Base-by-base conservation (phyloP, 2,329 filamentous ascomycete species). In the Fusarium multiceps region DNA sequence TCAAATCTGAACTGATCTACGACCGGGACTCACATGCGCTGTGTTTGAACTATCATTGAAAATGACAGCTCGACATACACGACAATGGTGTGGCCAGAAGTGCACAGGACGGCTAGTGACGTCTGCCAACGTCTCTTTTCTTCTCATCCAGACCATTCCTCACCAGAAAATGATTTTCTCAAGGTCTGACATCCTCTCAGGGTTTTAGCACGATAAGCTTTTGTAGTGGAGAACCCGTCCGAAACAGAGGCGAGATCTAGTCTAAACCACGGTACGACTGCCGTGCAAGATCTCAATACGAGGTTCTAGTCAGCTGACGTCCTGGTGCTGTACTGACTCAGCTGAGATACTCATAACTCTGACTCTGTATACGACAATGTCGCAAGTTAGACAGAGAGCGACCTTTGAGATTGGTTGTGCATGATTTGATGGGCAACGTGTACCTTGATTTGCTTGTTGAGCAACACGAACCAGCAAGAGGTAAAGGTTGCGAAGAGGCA, bases 221-320 rank as follows among this genome's bases (percentile, higher is more conserved):
- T 71, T 62, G n/a, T n/a, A 55, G 68, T 71, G 68, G 64, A 69
- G 68, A 71, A 68, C 32, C 46, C 49, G 56, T 49, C 61, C 62
- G 68, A 71, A 59, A 69, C 68, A 55, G 30, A 55, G 41, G 63
- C 54, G 63, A 68, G 63, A 53, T 48, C 54, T 64, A 51, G 56
- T 21, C 59, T 64, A 51, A 63, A n/a, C 54, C 41, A 25, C 16
- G 49, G 25, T 25, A 34, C 21, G 51, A 55, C 23, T 55, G 13
- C 30, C 16, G 21, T 42, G 20, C 34, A 20, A 21, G 37, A 41
- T 57, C 43, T 41, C 30, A 62, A 54, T 46, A 56, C 45, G 50
- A 69, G 65, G n/a, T 27, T 37, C 25, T 23, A 63, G 66, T 69
- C 56, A 67, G 42, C 58, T 67, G 49, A 51, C 54, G 30, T 34